phyloP scores from a whole-genome alignment of 345 rosid genomes.

The Populus tremula region DNA sequence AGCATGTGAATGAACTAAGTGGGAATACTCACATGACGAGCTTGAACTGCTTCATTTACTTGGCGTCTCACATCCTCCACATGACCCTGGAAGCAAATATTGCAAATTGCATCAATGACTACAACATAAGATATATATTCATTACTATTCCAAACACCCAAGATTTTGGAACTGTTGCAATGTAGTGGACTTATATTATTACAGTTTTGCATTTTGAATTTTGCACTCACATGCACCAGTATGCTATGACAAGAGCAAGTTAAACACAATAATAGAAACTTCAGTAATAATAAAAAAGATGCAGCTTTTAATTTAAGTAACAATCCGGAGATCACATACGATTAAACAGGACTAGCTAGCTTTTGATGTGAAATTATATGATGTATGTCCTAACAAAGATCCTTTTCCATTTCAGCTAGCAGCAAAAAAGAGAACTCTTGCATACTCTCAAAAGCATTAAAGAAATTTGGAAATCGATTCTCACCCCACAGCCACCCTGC shows the following conservation, averaged over 20 bases:
- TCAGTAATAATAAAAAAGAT: background rate
- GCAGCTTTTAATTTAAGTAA: background rate
- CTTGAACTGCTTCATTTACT: slow-evolving; percentile 79
- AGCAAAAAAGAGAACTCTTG: background rate
- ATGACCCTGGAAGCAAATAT: slow-evolving; percentile 56
- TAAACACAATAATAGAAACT: background rate
- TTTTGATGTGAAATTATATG: background rate
- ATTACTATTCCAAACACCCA: background rate
- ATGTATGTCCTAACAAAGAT: background rate
- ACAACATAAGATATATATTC: background rate
- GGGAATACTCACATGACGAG: slow-evolving; percentile 59
- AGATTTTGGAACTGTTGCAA: background rate
- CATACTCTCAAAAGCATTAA: slow-evolving; percentile 1
- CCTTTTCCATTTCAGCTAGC: background rate
- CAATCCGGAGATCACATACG: background rate
- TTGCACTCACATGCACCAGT: background rate
- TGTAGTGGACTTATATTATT: background rate
- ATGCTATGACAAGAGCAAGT: background rate
- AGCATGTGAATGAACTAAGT: background rate
- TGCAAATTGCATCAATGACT: background rate
- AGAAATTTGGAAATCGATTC: slow-evolving; percentile 13
- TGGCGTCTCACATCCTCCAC: slow-evolving; percentile 87
- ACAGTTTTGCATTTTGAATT: background rate
- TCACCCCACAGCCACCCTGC: slow-evolving; percentile 86
- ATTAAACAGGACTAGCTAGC: background rate